Conservation (phyloP, 352 stramenopile genomes). For the Phytophthora fragariaefolia region DNA sequence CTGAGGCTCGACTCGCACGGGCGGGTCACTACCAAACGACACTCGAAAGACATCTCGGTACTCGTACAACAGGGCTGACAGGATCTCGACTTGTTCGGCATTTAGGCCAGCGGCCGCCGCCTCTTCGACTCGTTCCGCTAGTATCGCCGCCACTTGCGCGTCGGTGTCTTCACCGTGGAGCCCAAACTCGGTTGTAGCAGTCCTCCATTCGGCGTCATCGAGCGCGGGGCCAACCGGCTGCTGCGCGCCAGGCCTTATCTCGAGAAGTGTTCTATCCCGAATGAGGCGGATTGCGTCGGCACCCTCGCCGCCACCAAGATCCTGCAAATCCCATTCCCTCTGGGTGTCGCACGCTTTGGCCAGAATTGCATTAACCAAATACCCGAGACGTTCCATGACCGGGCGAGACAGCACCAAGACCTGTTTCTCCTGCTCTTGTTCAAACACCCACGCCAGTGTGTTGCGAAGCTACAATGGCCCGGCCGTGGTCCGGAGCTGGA, state of each 20-base stretch:
- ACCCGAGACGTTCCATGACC: background rate
- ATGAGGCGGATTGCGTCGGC: background rate
- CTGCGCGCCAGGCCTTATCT: background rate
- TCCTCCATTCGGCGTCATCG: background rate
- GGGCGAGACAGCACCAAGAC: background rate
- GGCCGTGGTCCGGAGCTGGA: background rate
- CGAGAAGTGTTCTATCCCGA: background rate
- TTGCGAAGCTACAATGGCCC: background rate
- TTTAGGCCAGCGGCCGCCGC: too few relatives aligned
- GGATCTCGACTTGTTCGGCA: too few relatives aligned
- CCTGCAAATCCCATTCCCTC: constrained; percentile 11
- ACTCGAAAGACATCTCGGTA: too few relatives aligned
- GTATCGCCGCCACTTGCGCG: background rate
- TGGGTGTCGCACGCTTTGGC: background rate
- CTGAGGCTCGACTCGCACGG: too few relatives aligned
- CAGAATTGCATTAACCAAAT: background rate
- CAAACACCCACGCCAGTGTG: background rate
- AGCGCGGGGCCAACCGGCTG: background rate
- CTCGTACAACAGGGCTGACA: too few relatives aligned
- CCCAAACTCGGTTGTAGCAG: background rate
- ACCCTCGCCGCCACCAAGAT: background rate
- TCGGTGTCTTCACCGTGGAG: background rate
- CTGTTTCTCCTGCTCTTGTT: background rate
- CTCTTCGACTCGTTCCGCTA: too few relatives aligned
- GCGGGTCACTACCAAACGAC: too few relatives aligned